Base-by-base conservation (phyloP, 352 stramenopile species). In the Phytophthora agathidicida region DNA sequence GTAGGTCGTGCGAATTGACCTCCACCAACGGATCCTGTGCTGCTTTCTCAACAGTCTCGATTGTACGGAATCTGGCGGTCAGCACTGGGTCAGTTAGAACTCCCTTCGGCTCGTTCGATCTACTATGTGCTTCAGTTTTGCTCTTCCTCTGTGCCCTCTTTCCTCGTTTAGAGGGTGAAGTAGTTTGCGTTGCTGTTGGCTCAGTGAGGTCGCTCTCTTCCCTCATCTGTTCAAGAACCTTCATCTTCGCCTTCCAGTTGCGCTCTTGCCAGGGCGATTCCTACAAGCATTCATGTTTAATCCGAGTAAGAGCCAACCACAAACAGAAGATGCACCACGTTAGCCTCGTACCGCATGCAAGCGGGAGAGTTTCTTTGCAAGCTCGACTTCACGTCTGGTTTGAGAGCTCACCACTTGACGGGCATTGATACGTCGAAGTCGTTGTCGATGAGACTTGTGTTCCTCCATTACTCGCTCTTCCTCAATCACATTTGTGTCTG, bases 251-350 rank as follows among this genome's bases (percentile, higher is more conserved):
- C 32, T 60, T 71, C 74, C 75, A 88, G 42, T 91, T 91, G 41
- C 84, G 80, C n/a, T 71, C 64, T 57, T 93, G 84, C 84, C 84
- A 93, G 9, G 81, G 80, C 0, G 81, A 93, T 28, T 77, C 65
- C 73, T 80, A 27, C 35, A 43, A 6, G 33, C n/a, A 26, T 49
- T 8, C n/a, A 53, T 10, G n/a, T n/a, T n/a, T n/a, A n/a, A n/a
- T n/a, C n/a, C 3, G 7, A 31, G 1, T 47, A 31, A 45, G 28
- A 22, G 11, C 28, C 14, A 39, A 13, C 42, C 3, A 49, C 24
- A 10, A 49, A 4, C 6, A 17, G 5, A 5, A 23, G 9, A 22
- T 22, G 7, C 16, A 16, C 17, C 14, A 9, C 26, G 11, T 31
- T 30, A 5, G 0, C 32, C 10, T 35, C 42, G 35, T 58, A 62